phyloP scores from a whole-genome alignment of 2,329 filamentous ascomycete genomes.

The Fusarium mexicanum region DNA sequence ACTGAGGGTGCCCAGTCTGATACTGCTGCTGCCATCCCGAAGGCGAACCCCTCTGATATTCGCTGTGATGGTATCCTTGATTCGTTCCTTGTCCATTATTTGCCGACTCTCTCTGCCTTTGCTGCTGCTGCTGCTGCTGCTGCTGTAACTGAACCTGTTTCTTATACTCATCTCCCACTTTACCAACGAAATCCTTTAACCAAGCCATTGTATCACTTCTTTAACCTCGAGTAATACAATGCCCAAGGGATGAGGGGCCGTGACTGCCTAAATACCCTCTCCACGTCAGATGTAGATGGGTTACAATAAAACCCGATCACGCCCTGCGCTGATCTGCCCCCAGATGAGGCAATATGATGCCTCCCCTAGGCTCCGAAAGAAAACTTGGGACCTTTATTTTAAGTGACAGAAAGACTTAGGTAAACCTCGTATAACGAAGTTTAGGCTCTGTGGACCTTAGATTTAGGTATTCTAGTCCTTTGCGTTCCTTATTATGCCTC shows the following conservation, averaged over 20 bases:
- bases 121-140: neutral
- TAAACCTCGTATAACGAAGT: neutral
- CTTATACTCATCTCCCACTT: constrained; percentile 38
- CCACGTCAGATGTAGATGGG: neutral
- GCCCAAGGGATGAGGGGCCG: neutral
- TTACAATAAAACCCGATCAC: neutral
- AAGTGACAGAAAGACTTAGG: neutral
- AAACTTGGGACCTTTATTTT: neutral
- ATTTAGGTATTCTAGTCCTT: neutral
- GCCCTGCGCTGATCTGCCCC: neutral
- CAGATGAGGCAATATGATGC: neutral
- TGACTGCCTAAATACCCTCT: constrained; percentile 14
- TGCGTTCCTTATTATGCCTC: neutral
- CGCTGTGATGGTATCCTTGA: constrained; percentile 4
- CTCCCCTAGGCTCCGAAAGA: neutral
- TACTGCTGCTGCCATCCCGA: constrained; percentile 10
- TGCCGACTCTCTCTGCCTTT: neutral
- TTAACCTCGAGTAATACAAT: neutral
- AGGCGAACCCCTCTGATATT: neutral
- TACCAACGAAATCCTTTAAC: constrained; percentile 35
- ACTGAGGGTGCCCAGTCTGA: neutral
- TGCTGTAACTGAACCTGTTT: constrained; percentile 22
- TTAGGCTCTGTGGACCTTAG: neutral
- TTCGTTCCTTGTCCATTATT: neutral
- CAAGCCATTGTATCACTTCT: constrained; percentile 30